Evolutionary conservation across 2,329 filamentous ascomycete genomes (phyloP).

Genomic region (Bipolaris cookei): DNA sequence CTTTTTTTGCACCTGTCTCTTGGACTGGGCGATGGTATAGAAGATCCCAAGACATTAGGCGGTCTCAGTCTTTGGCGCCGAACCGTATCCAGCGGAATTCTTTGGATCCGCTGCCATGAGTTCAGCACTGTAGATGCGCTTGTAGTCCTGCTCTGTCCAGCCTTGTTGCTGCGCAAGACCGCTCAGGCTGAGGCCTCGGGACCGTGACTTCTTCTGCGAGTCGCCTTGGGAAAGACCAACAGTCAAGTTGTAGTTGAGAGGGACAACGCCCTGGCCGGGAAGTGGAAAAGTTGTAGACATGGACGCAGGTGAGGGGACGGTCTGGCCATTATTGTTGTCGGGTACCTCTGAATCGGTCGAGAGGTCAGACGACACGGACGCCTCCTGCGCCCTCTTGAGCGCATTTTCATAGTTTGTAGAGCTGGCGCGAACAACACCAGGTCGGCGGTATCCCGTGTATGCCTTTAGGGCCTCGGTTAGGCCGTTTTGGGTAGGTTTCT

Average conservation of each 20-base stretch:
- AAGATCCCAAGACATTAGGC: not conserved
- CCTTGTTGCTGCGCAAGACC: conserved; percentile 40
- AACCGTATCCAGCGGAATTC: conserved; percentile 36
- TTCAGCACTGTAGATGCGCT: conserved; percentile 37
- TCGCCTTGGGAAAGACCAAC: conserved; percentile 34
- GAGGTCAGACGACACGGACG: conserved; percentile 34
- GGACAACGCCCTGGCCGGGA: conserved; percentile 44
- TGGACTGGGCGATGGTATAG: too few relatives aligned
- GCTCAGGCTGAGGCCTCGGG: conserved; percentile 40
- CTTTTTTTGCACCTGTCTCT: too few relatives aligned
- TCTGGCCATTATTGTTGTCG: conserved; percentile 13
- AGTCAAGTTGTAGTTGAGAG: conserved; percentile 32
- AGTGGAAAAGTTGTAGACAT: conserved; percentile 31
- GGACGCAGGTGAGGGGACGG: conserved; percentile 26
- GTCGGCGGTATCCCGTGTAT: conserved; percentile 31
- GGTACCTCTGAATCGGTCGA: conserved; percentile 22
- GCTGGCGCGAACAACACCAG: conserved; percentile 32
- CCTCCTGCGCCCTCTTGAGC: conserved; percentile 30
- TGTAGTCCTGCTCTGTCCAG: conserved; percentile 47
- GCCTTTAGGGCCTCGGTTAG: conserved; percentile 37
- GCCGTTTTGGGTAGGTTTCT: conserved; percentile 8
- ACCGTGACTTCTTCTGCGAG: conserved; percentile 37
- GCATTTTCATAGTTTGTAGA: conserved; percentile 44
- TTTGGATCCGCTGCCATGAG: conserved; percentile 34
- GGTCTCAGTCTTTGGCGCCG: conserved; percentile 16